Percentiles rank a stretch among this genome's conserved stretches.
Evolutionary conservation across 1,284 basidiomycete species (phyloP).

Genomic region (Naganishia sp.): DNA sequence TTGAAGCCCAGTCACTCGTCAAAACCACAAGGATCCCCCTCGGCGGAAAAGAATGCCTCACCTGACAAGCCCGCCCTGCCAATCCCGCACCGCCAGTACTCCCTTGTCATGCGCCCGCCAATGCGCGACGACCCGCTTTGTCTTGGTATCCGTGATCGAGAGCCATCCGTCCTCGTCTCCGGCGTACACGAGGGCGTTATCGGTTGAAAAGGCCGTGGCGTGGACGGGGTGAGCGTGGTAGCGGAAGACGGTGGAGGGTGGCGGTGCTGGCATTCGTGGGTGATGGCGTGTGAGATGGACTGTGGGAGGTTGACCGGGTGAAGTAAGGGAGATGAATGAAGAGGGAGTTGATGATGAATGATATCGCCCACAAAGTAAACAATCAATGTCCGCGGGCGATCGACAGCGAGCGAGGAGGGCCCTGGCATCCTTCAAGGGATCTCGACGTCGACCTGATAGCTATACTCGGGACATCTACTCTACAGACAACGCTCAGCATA

Average conservation of each 20-base stretch:
- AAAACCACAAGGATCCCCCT: background rate
- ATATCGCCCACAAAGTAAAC: constrained; percentile 14
- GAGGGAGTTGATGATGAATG: constrained; percentile 21
- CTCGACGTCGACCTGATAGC: background rate
- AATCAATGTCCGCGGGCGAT: constrained; percentile 5
- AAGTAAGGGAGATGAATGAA: background rate
- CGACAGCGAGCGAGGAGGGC: no score
- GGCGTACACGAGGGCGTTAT: constrained; percentile 75
- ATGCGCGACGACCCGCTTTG: constrained; percentile 66
- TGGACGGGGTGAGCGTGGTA: constrained; percentile 65
- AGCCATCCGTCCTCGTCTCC: constrained; percentile 74
- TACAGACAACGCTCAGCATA: background rate
- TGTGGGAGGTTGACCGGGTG: background rate
- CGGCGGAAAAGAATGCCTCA: constrained; percentile 50
- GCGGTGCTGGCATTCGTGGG: constrained; percentile 40
- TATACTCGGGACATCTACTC: background rate
- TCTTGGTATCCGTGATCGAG: constrained; percentile 68
- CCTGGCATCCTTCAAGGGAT: background rate
- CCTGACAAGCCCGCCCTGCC: constrained; percentile 68
- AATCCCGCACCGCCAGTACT: constrained; percentile 74
- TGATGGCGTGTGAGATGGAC: background rate
- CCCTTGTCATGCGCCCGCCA: constrained; percentile 79
- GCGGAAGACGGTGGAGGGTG: constrained; percentile 73
- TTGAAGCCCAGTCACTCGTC: background rate
- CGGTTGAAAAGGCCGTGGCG: constrained; percentile 62